Evolutionary conservation across 345 rosid genomes (phyloP), one percentile per base, ranked within the genome.

Genomic region (Populus tremula): DNA sequence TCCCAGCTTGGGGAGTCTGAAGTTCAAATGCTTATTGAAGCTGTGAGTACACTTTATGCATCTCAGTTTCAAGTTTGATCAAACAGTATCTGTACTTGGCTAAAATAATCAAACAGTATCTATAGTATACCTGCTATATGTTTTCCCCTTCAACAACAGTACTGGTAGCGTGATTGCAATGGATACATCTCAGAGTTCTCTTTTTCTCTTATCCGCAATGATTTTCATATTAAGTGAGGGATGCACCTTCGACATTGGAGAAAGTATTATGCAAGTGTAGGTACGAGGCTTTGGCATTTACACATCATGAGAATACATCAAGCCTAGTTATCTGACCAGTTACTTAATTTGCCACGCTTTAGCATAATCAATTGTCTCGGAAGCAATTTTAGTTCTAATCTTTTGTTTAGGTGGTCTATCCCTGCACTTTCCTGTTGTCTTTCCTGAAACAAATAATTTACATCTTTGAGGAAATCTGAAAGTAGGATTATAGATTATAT

Each of bases 1-100:
- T 89, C 97, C 56, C 94, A 94, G 84, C 98, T 96, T 82, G 93
- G 89, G 2, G 99, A 96, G 82, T 85, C 97, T 74, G 99, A 96
- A 81, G 89, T 88, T 88, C 98, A 96, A 87, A 91, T 88, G 97
- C 93, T 96, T 80, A 86, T 92, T 71, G 98, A 96, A 90, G 95
- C 99, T 87, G 99, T 96, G 83, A 89, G 93, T 83, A 36, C 76
- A 61, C 20, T 81, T 83, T 25, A 16, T 67, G 13, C 63, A n/a
- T 59, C 63, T 59, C 63, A 59, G 13, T 59, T 59, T n/a, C 63
- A 59, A 9, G 29, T 59, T 59, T 56, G 29, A 56, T 59, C 63
- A 59, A n/a, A 59, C 63, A 59, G 14, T 56, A 56, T 56, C 14
- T 10, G 27, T 4, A 20, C 59, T 53, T 20, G 2, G n/a, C 8